Percentiles rank a stretch among this genome's conserved stretches.
These are phyloP conservation scores for Penicillium samsonianum DNA, from an alignment of 495 filamentous ascomycete species.

Conservation along the genomic window DNA sequence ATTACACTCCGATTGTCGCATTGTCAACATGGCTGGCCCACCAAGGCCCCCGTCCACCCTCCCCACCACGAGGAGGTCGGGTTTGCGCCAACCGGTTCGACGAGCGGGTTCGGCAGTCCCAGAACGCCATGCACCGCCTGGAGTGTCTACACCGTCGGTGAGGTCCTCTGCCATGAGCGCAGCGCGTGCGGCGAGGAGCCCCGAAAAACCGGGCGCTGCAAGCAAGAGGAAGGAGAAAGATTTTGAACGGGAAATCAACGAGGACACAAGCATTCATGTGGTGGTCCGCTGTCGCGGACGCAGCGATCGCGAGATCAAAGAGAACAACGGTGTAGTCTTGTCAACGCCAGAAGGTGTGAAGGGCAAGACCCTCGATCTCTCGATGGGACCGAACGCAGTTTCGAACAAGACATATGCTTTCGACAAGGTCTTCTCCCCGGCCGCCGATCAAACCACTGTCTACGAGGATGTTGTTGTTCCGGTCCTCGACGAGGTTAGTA, in stretches of 20 bases:
- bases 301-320: conserved; percentile 85
- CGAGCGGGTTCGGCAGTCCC: conserved; percentile 35
- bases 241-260: conserved; percentile 67
- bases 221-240: conserved; percentile 82
- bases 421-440: conserved; percentile 94
- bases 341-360: conserved; percentile 76
- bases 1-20: background rate
- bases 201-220: conserved; percentile 45
- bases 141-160: conserved; percentile 62
- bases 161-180: conserved; percentile 51
- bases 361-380: conserved; percentile 78
- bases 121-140: conserved; percentile 60
- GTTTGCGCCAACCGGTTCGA: conserved; percentile 56
- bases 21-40: conserved; percentile 53
- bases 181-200: conserved; percentile 41
- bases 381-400: conserved; percentile 87
- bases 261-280: conserved; percentile 96
- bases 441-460: conserved; percentile 87
- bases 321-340: conserved; percentile 91
- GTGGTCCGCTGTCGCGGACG: conserved; percentile 92
- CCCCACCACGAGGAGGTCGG: conserved; percentile 52
- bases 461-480: conserved; percentile 94
- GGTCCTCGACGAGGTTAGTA: conserved; percentile 82
- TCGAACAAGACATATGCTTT: conserved; percentile 97
- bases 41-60: conserved; percentile 53